Conservation (phyloP, 73 alveolate species). For the Symbiodinium pilosum region DNA sequence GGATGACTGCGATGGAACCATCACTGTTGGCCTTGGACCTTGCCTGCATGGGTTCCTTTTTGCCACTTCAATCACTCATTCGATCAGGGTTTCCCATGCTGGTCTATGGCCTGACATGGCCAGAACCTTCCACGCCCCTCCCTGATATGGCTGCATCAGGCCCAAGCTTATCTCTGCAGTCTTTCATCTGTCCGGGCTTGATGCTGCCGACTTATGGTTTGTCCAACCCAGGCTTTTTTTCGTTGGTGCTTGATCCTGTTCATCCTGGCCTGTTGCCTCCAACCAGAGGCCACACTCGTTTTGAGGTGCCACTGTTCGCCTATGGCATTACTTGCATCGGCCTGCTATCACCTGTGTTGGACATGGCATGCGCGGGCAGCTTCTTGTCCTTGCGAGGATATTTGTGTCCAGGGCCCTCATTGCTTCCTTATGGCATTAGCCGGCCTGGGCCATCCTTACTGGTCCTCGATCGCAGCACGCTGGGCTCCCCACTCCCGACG, state of each 20-base stretch:
- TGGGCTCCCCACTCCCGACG: constrained; percentile 6
- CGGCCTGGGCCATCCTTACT: neutral
- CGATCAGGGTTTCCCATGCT: neutral
- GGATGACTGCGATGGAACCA: neutral
- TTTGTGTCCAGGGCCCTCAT: neutral
- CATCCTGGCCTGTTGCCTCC: neutral
- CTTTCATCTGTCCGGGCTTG: neutral
- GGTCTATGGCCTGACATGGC: neutral
- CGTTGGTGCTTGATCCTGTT: constrained; percentile 22
- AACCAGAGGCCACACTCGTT: constrained; percentile 6
- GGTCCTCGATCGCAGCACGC: neutral
- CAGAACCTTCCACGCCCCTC: neutral
- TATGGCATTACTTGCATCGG: constrained; percentile 29
- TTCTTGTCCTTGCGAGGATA: neutral
- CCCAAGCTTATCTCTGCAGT: neutral
- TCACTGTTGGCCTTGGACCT: neutral
- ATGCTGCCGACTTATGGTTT: neutral
- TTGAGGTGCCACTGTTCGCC: neutral
- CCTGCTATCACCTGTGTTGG: neutral
- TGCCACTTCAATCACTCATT: neutral
- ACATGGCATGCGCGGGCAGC: constrained; percentile 22
- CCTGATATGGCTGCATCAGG: neutral
- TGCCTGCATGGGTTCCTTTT: neutral
- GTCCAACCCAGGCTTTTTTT: neutral
- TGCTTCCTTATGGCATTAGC: constrained; percentile 19